Evolutionary conservation across 176 grass and related monocot genomes (phyloP), one percentile per base, ranked within the genome.

Genomic region (Musa itinerans): DNA sequence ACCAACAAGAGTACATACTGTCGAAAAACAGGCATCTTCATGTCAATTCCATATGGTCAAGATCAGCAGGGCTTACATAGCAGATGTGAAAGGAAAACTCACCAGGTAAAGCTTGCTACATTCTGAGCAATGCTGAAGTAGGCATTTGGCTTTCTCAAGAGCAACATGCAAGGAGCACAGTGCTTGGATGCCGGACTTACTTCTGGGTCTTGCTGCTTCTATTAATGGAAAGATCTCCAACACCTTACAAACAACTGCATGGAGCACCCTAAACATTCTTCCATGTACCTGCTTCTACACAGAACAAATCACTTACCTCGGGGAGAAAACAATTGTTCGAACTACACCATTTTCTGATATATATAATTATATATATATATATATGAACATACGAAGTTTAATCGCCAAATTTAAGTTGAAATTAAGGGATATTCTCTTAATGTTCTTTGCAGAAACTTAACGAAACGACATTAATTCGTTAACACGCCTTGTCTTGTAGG

Each of bases 101-200:
- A 86, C 84, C 79, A 86, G 78, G 68, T 86, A 86, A 57, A 86
- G 79, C 27, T 82, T 82, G 75, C 84, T 86, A 57, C 57, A 86
- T 15, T 86, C 79, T 56, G 79, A 34, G 71, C 84, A 86, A 76
- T 82, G 68, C 70, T 55, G 74, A 65, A 86, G 63, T 29, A 86
- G 56, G 64, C 34, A 52, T 53, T 78, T 86, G 57, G 77, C 79
- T 68, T 86, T 86, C 48, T 72, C 74, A 73, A 86, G 53, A 59
- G 79, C 55, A 10, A 56, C 27, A 61, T 78, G 79, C 76, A 86
- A 81, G 2, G 75, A 77, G 65, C 84, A 86, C 27, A 86, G n/a
- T 49, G 79, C 73, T 51, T 78, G 75, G 53, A 86, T 65, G 54
- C 79, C 84, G 50, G 55, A 63, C 53, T 76, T 78, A 57, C 79